Conservation (phyloP, 2,329 filamentous ascomycete species). For the Geosmithia morbida region DNA sequence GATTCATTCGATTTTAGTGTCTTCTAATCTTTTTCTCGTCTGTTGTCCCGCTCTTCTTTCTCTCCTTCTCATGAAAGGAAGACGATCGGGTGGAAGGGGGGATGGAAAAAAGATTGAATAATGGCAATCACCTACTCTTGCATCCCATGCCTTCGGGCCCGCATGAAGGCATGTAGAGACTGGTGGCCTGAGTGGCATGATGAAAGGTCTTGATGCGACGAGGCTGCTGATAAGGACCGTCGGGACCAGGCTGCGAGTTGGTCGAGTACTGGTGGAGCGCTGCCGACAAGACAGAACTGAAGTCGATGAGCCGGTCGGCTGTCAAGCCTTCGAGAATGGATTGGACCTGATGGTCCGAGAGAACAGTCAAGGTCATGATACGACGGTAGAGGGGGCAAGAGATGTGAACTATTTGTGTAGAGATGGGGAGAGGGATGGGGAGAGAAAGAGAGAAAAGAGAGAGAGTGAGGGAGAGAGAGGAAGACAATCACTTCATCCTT, state of each 20-base stretch:
- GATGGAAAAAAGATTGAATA: background rate
- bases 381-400: too few relatives aligned
- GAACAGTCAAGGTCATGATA: constrained; percentile 41
- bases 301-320: constrained; percentile 33
- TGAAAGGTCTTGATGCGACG: constrained; percentile 34
- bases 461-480: too few relatives aligned
- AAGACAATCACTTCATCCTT: too few relatives aligned
- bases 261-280: constrained; percentile 50
- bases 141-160: constrained; percentile 50
- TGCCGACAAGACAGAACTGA: constrained; percentile 31
- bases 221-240: constrained; percentile 38
- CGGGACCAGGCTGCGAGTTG: constrained; percentile 27
- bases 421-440: too few relatives aligned
- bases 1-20: too few relatives aligned
- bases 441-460: too few relatives aligned
- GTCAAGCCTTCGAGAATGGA: constrained; percentile 37
- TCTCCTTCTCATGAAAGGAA: too few relatives aligned
- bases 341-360: constrained; percentile 42
- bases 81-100: background rate
- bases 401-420: too few relatives aligned
- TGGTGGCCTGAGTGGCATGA: constrained; percentile 36
- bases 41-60: too few relatives aligned
- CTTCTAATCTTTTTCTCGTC: too few relatives aligned
- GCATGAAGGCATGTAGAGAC: constrained; percentile 61
- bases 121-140: constrained; percentile 34